A percentile compares a stretch with the other conserved stretches of the same genome.
Conservation (phyloP, 2,329 filamentous ascomycete species). For the Colletotrichum sp. region DNA sequence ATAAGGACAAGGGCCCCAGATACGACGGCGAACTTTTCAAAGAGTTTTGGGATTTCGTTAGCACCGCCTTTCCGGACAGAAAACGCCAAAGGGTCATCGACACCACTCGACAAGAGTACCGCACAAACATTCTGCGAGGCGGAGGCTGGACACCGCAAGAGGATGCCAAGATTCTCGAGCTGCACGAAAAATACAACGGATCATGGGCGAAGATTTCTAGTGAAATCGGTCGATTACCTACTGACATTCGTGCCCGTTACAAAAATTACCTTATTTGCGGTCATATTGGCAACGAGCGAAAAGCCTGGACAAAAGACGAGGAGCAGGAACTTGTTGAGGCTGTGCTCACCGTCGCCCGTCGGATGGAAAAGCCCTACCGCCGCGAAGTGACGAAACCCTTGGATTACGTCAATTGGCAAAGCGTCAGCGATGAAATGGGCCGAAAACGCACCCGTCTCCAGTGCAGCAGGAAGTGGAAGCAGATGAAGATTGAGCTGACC, state of each 20-base stretch:
- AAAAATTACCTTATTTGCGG: constrained; percentile 70
- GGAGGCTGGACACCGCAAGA: constrained; percentile 65
- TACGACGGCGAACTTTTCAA: constrained; percentile 37
- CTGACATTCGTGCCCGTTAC: constrained; percentile 74
- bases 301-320: constrained; percentile 66
- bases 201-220: constrained; percentile 68
- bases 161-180: constrained; percentile 55
- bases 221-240: constrained; percentile 67
- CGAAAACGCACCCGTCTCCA: constrained; percentile 69
- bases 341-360: constrained; percentile 57
- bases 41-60: constrained; percentile 57
- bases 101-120: constrained; percentile 66
- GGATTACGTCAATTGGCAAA: constrained; percentile 65
- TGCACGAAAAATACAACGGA: constrained; percentile 52
- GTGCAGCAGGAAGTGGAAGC: constrained; percentile 71
- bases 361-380: constrained; percentile 41
- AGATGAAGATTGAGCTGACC: constrained; percentile 37
- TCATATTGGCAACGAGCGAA: constrained; percentile 49
- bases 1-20: constrained; percentile 30
- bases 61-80: constrained; percentile 52
- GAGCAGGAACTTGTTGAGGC: constrained; percentile 56
- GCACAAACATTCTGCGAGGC: constrained; percentile 66
- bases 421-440: constrained; percentile 67
- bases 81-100: constrained; percentile 60
- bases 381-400: neutral